Evolutionary conservation across 2,329 filamentous ascomycete species (phyloP).

Genomic region (Apiospora aurea): DNA sequence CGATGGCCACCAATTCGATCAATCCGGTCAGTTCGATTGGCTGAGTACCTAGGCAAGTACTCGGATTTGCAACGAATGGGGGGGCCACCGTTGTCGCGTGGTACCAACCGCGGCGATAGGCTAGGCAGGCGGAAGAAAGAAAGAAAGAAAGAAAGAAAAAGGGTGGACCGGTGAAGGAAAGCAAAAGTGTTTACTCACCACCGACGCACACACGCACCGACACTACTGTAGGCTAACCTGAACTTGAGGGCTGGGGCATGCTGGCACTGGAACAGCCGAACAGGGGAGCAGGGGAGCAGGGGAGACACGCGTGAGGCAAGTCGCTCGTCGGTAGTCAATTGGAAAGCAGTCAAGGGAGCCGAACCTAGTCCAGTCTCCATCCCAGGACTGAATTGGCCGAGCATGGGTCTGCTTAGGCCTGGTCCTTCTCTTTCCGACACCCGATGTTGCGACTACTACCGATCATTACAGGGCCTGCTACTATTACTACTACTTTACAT

Average conservation of each 20-base stretch:
- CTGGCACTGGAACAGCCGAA: too few relatives aligned
- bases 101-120: neutral
- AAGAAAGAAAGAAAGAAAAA: neutral
- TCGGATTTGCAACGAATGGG: too few relatives aligned
- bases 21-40: too few relatives aligned
- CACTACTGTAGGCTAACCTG: neutral
- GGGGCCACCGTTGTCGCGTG: conserved; percentile 3
- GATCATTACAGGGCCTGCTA: neutral
- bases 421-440: conserved; percentile 16
- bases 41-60: too few relatives aligned
- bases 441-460: conserved; percentile 9
- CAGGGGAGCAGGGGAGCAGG: neutral
- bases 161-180: conserved; percentile 10
- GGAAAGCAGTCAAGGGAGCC: neutral
- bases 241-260: too few relatives aligned
- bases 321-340: conserved; percentile 11
- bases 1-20: too few relatives aligned
- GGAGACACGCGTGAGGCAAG: neutral
- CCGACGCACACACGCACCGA: too few relatives aligned
- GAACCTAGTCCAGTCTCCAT: neutral
- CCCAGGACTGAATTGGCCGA: neutral
- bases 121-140: too few relatives aligned
- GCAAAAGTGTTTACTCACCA: conserved; percentile 12
- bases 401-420: conserved; percentile 16
- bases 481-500: neutral